Evolutionary conservation across 768 basidiomycete species (phyloP).

Genomic region (Serendipita sp.): DNA sequence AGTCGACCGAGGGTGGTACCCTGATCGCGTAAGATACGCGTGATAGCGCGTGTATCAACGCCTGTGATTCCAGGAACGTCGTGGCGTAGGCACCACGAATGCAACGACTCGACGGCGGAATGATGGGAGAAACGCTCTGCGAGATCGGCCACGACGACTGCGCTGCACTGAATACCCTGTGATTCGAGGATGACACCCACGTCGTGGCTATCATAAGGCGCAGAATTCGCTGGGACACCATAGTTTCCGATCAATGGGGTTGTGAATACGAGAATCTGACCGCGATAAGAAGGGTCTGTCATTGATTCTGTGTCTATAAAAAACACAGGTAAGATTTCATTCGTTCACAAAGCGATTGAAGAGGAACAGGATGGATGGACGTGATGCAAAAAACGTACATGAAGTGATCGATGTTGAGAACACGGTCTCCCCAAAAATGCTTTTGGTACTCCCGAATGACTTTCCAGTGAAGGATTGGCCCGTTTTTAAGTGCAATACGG

Average conservation of each 20-base stretch:
- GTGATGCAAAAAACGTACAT: constrained; percentile 33
- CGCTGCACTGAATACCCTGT: constrained; percentile 75
- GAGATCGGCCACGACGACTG: constrained; percentile 84
- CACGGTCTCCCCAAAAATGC: constrained; percentile 91
- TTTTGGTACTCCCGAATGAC: constrained; percentile 77
- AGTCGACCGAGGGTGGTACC: constrained; percentile 92
- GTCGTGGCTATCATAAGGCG: constrained; percentile 55
- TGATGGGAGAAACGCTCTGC: constrained; percentile 94
- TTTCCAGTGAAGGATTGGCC: constrained; percentile 85
- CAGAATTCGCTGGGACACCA: constrained; percentile 74
- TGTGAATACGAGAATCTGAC: constrained; percentile 97
- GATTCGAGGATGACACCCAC: constrained; percentile 87
- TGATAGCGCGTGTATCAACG: constrained; percentile 95
- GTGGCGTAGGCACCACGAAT: constrained; percentile 84
- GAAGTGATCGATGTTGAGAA: constrained; percentile 99
- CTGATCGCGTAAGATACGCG: constrained; percentile 82
- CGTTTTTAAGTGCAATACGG: constrained; percentile 79
- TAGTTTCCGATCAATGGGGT: constrained; percentile 98
- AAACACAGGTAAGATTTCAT: neutral
- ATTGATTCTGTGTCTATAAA: constrained; percentile 91
- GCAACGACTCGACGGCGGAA: constrained; percentile 80
- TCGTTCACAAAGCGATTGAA: neutral
- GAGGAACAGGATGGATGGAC: constrained; percentile 8
- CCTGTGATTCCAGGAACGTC: constrained; percentile 89
- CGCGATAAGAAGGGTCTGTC: constrained; percentile 98